Conservation (phyloP, 140 eudicot species). For the Flaveria floridana region DNA sequence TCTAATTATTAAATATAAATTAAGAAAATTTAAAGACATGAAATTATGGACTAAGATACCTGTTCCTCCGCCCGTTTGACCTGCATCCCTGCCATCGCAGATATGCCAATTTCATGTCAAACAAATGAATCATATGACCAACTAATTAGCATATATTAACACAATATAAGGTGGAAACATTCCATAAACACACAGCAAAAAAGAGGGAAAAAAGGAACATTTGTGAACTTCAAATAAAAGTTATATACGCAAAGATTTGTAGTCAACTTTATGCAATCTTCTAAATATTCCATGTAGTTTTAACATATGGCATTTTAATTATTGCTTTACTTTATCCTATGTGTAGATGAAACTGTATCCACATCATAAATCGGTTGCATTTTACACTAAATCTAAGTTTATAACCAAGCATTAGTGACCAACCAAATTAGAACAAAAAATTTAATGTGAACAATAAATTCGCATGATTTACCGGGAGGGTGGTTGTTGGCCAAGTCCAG, state of each 20-base stretch:
- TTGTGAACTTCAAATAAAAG: neutral
- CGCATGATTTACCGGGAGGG: conserved; percentile 43
- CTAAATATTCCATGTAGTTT: conserved; percentile 3
- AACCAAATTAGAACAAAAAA: neutral
- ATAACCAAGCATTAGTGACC: neutral
- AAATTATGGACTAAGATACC: conserved; percentile 6
- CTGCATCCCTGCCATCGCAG: conserved; percentile 24
- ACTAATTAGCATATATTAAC: conserved; percentile 14
- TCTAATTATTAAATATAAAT: neutral
- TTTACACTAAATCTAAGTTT: neutral
- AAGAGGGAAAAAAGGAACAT: neutral
- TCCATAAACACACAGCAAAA: neutral
- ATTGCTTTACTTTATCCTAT: conserved; percentile 12
- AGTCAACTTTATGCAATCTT: conserved; percentile 9
- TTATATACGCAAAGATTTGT: neutral
- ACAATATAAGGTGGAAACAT: conserved; percentile 5
- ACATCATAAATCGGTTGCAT: neutral
- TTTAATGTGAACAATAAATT: neutral
- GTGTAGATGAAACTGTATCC: neutral
- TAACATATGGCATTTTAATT: conserved; percentile 6
- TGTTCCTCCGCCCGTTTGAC: conserved; percentile 23
- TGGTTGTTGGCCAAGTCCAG: conserved; percentile 52
- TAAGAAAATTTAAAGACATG: neutral
- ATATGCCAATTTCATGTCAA: neutral
- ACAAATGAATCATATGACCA: conserved; percentile 8